phyloP scores from a whole-genome alignment of 1,139 yeast genomes.

The Insectozyma bohioensis region DNA sequence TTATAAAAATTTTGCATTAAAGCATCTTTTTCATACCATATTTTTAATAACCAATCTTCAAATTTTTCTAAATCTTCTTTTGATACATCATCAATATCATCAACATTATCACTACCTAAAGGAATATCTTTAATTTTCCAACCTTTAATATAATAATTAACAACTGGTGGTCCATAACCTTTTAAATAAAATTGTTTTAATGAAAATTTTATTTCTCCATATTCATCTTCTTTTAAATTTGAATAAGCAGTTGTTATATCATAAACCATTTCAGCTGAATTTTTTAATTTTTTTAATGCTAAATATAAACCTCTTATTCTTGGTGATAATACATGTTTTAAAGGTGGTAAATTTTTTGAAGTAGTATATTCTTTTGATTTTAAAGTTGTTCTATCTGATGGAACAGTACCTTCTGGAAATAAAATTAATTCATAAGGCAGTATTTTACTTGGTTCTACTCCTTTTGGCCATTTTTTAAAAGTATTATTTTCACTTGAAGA shows the following conservation, averaged over 20 bases:
- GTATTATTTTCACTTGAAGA: constrained; percentile 20
- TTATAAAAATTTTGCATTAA: constrained; percentile 59
- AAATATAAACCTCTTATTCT: constrained; percentile 77
- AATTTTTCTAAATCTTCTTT: constrained; percentile 47
- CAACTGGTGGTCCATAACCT: constrained; percentile 69
- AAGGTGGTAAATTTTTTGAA: constrained; percentile 45
- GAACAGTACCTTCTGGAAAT: constrained; percentile 95
- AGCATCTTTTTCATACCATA: constrained; percentile 82
- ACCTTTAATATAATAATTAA: constrained; percentile 64
- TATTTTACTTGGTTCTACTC: constrained; percentile 26
- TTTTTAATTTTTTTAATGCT: constrained; percentile 56
- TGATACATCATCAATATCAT: constrained; percentile 45
- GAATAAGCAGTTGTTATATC: constrained; percentile 85
- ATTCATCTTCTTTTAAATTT: constrained; percentile 60
- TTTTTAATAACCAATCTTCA: constrained; percentile 69
- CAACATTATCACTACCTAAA: constrained; percentile 47
- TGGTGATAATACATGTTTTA: constrained; percentile 74
- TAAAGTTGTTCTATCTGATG: constrained; percentile 62
- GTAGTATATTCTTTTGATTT: constrained; percentile 59
- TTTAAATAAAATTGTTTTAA: constrained; percentile 60
- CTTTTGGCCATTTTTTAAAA: constrained; percentile 38
- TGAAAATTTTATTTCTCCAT: constrained; percentile 78
- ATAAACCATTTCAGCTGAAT: constrained; percentile 67
- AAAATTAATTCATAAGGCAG: constrained; percentile 60
- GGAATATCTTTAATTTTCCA: constrained; percentile 66